phyloP scores from a whole-genome alignment of 768 basidiomycete species.

The Termitomyces sp. region DNA sequence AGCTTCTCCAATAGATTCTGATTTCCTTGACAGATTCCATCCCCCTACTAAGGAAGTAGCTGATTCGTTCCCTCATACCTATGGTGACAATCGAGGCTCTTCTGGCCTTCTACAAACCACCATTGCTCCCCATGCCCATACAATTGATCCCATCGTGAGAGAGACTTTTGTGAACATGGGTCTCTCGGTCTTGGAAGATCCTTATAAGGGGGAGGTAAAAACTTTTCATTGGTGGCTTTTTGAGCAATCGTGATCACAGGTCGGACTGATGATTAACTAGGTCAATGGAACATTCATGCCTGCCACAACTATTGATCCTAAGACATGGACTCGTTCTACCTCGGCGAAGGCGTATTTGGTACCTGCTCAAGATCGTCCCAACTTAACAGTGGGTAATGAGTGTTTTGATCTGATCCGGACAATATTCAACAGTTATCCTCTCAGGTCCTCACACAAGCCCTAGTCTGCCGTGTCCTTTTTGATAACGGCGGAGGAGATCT shows the following conservation, averaged over 20 bases:
- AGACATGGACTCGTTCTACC: constrained; percentile 24
- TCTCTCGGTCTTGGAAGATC: constrained; percentile 21
- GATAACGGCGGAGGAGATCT: constrained; percentile 14
- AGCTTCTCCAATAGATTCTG: background rate
- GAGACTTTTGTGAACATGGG: constrained; percentile 23
- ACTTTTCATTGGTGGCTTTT: background rate
- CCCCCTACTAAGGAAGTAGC: constrained; percentile 22
- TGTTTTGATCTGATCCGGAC: too few species aligned
- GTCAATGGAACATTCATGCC: constrained; percentile 17
- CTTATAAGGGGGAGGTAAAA: constrained; percentile 27
- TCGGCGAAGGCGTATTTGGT: constrained; percentile 24
- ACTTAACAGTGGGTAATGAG: constrained; percentile 12
- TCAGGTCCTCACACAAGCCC: constrained; percentile 17
- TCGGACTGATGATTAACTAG: constrained; percentile 8
- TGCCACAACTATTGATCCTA: constrained; percentile 20
- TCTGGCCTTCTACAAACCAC: constrained; percentile 26
- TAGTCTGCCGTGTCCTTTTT: constrained; percentile 25
- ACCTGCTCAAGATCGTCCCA: constrained; percentile 6
- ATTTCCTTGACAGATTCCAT: constrained; percentile 19
- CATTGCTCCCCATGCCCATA: constrained; percentile 22
- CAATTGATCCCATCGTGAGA: constrained; percentile 22
- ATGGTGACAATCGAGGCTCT: constrained; percentile 20
- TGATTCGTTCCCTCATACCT: constrained; percentile 24
- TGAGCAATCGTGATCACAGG: background rate
- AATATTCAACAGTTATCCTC: background rate